These are phyloP conservation scores for Nicotiana rustica DNA, from an alignment of 305 asterid genomes.

Conservation along the genomic window DNA sequence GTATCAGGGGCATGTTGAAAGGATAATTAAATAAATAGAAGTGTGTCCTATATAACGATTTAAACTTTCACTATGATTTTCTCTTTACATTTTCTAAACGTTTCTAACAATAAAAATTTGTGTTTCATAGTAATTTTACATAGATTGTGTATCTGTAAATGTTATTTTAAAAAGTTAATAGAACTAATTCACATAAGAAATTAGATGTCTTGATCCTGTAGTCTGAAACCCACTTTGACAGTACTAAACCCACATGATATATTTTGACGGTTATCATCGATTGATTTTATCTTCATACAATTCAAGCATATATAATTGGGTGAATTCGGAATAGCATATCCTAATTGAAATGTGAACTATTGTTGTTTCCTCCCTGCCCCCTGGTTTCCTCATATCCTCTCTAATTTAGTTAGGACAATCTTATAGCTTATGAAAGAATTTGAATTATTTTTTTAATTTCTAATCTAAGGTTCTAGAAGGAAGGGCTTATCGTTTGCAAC, in stretches of 20 bases:
- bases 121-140: not conserved
- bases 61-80: not conserved
- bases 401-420: not conserved
- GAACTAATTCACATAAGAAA: not conserved
- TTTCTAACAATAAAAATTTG: not conserved
- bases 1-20: not conserved
- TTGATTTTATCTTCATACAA: not conserved
- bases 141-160: conserved; percentile 14
- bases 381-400: not conserved
- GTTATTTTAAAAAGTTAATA: not conserved
- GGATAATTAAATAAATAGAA: conserved; percentile 10
- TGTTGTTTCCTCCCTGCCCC: conserved; percentile 29
- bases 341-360: not conserved
- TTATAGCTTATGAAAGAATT: conserved; percentile 24
- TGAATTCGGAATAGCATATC: not conserved
- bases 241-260: not conserved
- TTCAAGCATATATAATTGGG: not conserved
- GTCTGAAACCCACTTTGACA: not conserved
- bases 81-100: not conserved
- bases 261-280: not conserved
- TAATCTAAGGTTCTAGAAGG: conserved; percentile 83
- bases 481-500: conserved; percentile 84
- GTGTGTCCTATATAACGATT: not conserved
- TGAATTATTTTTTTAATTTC: not conserved
- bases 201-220: conserved; percentile 6